phyloP scores from a whole-genome alignment of 2,329 filamentous ascomycete genomes.

The Colletotrichum truncatum region DNA sequence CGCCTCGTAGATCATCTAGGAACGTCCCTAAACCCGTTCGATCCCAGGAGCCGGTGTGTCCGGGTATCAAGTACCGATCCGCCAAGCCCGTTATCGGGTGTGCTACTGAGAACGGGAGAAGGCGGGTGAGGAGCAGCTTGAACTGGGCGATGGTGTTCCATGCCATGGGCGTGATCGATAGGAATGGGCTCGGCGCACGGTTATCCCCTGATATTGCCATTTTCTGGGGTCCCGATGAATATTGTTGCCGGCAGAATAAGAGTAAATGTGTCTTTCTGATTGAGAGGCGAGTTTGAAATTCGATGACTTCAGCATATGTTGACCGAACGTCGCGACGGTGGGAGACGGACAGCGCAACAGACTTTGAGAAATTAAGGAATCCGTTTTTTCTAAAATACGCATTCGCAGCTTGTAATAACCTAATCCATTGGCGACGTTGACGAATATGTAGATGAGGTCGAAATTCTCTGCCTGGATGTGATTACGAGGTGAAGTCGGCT shows the following conservation, averaged over 20 bases:
- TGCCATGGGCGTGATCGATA: not conserved
- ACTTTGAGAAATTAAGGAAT: no score
- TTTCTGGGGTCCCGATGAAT: no score
- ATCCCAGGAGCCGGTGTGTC: no score
- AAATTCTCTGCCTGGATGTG: not conserved
- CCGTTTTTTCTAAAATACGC: no score
- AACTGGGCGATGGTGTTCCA: not conserved
- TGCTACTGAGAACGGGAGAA: not conserved
- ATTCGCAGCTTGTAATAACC: no score
- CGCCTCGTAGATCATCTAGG: not conserved
- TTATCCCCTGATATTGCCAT: no score
- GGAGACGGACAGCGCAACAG: no score
- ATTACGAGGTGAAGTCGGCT: not conserved
- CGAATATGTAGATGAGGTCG: accelerated
- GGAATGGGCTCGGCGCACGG: not conserved
- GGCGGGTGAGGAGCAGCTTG: not conserved
- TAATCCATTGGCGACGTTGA: not conserved
- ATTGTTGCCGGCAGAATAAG: no score
- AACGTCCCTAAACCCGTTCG: not conserved
- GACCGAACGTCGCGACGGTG: not conserved
- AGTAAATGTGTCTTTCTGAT: no score
- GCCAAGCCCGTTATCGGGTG: not conserved
- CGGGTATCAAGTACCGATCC: not conserved
- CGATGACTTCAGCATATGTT: no score
- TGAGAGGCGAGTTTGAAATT: not conserved